Conservation (phyloP, 192 early-diverging fungal genomes). For the Gamsiella multidivaricata region DNA sequence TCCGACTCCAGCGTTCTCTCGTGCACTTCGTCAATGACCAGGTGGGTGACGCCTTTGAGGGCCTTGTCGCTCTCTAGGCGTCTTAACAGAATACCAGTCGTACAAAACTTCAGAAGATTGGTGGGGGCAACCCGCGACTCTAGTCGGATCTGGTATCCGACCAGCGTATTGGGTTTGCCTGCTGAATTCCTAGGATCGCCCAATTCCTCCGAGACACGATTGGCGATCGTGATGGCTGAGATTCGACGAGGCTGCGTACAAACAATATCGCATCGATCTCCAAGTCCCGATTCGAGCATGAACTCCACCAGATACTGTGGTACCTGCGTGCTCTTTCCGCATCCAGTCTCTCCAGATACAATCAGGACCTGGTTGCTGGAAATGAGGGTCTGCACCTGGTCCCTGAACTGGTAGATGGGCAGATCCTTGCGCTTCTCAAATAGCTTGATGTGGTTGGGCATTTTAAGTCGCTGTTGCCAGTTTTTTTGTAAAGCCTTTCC, state of each 20-base stretch:
- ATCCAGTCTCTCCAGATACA: conserved; percentile 84
- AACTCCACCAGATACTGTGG: conserved; percentile 81
- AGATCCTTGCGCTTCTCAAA: conserved; percentile 64
- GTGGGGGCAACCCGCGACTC: conserved; percentile 60
- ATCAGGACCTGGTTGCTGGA: conserved; percentile 70
- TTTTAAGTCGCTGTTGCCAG: conserved; percentile 28
- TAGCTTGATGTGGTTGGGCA: conserved; percentile 35
- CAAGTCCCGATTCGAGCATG: conserved; percentile 54
- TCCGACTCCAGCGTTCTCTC: conserved; percentile 81
- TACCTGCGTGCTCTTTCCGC: conserved; percentile 81
- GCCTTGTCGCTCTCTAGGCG: conserved; percentile 70
- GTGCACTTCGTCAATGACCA: conserved; percentile 86
- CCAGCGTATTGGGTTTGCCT: conserved; percentile 64
- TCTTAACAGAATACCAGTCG: conserved; percentile 79
- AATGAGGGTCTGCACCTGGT: conserved; percentile 65
- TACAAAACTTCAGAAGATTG: conserved; percentile 81
- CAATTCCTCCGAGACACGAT: conserved; percentile 79
- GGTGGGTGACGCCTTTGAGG: conserved; percentile 70
- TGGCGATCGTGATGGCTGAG: conserved; percentile 83
- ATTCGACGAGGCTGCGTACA: conserved; percentile 84
- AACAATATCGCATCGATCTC: conserved; percentile 60
- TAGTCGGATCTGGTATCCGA: conserved; percentile 82
- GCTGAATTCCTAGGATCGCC: conserved; percentile 65
- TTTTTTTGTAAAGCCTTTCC: conserved; percentile 31
- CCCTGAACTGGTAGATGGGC: conserved; percentile 69